These are phyloP conservation scores for Beauveria sp. DNA, from an alignment of 2,329 filamentous ascomycete species.

Conservation along the genomic window DNA sequence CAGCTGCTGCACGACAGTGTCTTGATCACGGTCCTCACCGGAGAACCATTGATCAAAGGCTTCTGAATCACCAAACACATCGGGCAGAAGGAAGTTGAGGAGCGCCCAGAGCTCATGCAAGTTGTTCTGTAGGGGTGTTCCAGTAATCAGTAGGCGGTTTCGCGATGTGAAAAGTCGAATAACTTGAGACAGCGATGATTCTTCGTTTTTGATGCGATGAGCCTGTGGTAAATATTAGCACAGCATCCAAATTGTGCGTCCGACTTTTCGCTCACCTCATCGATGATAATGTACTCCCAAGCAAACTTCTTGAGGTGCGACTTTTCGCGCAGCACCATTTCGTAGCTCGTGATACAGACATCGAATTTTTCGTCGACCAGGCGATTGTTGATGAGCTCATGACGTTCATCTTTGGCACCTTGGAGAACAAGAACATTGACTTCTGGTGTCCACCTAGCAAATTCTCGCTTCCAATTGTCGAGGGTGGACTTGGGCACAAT, in stretches of 20 bases:
- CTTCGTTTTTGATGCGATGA: constrained; percentile 98
- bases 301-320: constrained; percentile 92
- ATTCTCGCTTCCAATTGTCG: constrained; percentile 97
- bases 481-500: constrained; percentile 94
- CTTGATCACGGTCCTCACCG: constrained; percentile 80
- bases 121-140: constrained; percentile 96
- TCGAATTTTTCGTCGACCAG: constrained; percentile 95
- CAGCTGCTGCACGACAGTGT: constrained; percentile 91
- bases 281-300: constrained; percentile 99
- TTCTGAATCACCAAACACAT: constrained; percentile 94
- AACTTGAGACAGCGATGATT: constrained; percentile 92
- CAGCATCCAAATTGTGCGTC: background rate
- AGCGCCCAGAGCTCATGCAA: constrained; percentile 96
- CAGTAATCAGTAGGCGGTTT: constrained; percentile 91
- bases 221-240: constrained; percentile 33
- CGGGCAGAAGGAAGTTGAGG: constrained; percentile 93
- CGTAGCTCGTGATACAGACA: constrained; percentile 96
- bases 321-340: constrained; percentile 97
- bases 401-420: constrained; percentile 88
- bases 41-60: constrained; percentile 99
- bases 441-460: constrained; percentile 88
- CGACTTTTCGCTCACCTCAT: constrained; percentile 48
- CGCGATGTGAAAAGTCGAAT: constrained; percentile 94
- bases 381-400: constrained; percentile 79
- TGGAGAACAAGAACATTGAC: constrained; percentile 91